Conservation (phyloP, 2,329 filamentous ascomycete genomes). For the Cladosporium sphaerospermum region DNA sequence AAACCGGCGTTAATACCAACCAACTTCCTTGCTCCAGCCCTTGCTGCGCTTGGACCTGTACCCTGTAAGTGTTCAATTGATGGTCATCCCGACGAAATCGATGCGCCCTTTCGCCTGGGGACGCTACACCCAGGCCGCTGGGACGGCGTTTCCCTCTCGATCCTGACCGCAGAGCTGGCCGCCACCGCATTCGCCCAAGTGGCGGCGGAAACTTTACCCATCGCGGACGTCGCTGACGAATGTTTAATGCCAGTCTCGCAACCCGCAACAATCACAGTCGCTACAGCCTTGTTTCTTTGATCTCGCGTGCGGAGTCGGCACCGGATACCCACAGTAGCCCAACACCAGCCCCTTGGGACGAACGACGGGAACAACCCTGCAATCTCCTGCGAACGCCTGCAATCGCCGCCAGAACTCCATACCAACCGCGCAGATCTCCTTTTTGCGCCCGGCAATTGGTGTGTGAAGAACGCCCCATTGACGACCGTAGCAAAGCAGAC, state of each 20-base stretch:
- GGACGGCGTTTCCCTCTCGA: not conserved
- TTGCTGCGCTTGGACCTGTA: slow-evolving; percentile 1
- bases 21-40: slow-evolving; percentile 10
- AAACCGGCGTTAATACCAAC: not conserved
- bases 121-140: slow-evolving; percentile 3
- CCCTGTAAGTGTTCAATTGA: slow-evolving; percentile 6
- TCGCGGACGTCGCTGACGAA: slow-evolving; percentile 1
- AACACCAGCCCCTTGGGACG: slow-evolving; percentile 26
- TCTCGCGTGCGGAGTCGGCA: slow-evolving; percentile 22
- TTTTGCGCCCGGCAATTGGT: slow-evolving; percentile 14
- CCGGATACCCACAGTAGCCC: slow-evolving; percentile 28
- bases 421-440: slow-evolving; percentile 17
- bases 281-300: slow-evolving; percentile 25
- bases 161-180: not conserved
- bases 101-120: slow-evolving; percentile 5
- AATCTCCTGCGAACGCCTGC: slow-evolving; percentile 35
- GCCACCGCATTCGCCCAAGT: not conserved
- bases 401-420: slow-evolving; percentile 21
- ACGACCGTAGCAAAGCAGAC: slow-evolving; percentile 5
- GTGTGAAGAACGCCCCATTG: slow-evolving; percentile 12
- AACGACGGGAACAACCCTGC: slow-evolving; percentile 29
- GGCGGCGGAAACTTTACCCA: not conserved
- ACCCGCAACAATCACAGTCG: slow-evolving; percentile 20
- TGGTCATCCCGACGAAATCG: not conserved
- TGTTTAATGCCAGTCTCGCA: slow-evolving; percentile 7